Evolutionary conservation across 2,329 filamentous ascomycete species (phyloP).

Genomic region (Aspergillus sp.): DNA sequence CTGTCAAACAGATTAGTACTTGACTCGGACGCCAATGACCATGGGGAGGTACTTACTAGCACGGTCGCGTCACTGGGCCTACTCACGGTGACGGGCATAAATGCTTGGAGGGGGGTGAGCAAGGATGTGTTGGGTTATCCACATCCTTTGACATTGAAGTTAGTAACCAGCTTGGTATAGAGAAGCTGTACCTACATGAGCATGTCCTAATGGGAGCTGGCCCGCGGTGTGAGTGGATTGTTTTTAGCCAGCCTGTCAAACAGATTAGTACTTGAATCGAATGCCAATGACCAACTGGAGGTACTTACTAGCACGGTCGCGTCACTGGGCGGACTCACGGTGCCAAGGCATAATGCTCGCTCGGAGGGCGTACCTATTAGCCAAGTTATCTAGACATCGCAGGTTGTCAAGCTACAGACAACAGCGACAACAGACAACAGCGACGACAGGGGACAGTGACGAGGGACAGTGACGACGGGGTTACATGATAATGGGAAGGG

Average conservation of each 20-base stretch:
- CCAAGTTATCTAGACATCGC: neutral
- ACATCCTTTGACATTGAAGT: neutral
- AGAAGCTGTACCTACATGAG: neutral
- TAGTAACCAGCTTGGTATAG: neutral
- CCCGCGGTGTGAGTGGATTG: neutral
- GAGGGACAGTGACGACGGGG: too few species aligned
- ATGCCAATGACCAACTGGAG: neutral
- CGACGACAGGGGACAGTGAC: too few species aligned
- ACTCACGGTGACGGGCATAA: neutral
- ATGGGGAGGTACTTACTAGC: constrained; percentile 8
- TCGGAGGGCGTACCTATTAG: neutral
- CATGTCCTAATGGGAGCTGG: neutral
- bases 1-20: constrained; percentile 1
- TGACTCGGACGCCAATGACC: neutral
- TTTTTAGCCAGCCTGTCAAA: constrained; percentile 2
- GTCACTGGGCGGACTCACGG: constrained; percentile 17
- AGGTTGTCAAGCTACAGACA: neutral
- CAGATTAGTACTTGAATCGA: neutral
- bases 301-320: neutral
- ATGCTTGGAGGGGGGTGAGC: neutral
- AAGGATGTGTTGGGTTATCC: neutral
- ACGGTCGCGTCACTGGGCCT: constrained; percentile 14
- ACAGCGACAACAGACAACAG: neutral
- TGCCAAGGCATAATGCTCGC: neutral
- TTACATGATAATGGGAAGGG: neutral